Conservation (phyloP, 768 basidiomycete genomes). For the Pulveroboletus ravenelii region DNA sequence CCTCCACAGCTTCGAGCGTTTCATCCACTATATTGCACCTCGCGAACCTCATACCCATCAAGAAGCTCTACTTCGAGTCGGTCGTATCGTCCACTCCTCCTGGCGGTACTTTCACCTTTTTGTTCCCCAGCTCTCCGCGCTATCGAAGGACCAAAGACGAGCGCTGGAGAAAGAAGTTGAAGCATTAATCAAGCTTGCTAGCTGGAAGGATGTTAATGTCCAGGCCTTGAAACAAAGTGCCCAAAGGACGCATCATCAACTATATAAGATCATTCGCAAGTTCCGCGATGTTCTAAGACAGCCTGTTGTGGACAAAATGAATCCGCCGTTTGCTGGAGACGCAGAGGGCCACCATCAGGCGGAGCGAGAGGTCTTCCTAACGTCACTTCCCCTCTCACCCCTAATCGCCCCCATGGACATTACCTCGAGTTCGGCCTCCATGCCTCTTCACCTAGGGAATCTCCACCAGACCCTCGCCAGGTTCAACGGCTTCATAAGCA, state of each 20-base stretch:
- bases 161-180: slow-evolving; percentile 75
- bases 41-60: slow-evolving; percentile 28
- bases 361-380: slow-evolving; percentile 10
- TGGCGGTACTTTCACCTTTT: slow-evolving; percentile 63
- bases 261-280: slow-evolving; percentile 87
- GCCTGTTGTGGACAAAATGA: slow-evolving; percentile 47
- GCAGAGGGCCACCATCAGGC: slow-evolving; percentile 26
- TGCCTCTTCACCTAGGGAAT: slow-evolving; percentile 41
- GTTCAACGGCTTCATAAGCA: slow-evolving; percentile 43
- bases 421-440: neutral
- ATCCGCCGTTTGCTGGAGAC: slow-evolving; percentile 33
- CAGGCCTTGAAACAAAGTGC: slow-evolving; percentile 91
- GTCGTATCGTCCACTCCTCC: slow-evolving; percentile 57
- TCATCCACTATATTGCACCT: slow-evolving; percentile 36
- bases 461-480: slow-evolving; percentile 46
- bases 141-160: slow-evolving; percentile 53
- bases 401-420: neutral
- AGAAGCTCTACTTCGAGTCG: slow-evolving; percentile 44
- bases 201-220: slow-evolving; percentile 97
- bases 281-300: slow-evolving; percentile 87
- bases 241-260: slow-evolving; percentile 80
- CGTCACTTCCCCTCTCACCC: neutral
- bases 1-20: slow-evolving; percentile 61
- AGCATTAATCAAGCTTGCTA: slow-evolving; percentile 88
- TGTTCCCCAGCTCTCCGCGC: slow-evolving; percentile 38